Percentiles rank a stretch among this genome's conserved stretches.
phyloP scores from a whole-genome alignment of 2,329 filamentous ascomycete species.

The Penicillium sp. region DNA sequence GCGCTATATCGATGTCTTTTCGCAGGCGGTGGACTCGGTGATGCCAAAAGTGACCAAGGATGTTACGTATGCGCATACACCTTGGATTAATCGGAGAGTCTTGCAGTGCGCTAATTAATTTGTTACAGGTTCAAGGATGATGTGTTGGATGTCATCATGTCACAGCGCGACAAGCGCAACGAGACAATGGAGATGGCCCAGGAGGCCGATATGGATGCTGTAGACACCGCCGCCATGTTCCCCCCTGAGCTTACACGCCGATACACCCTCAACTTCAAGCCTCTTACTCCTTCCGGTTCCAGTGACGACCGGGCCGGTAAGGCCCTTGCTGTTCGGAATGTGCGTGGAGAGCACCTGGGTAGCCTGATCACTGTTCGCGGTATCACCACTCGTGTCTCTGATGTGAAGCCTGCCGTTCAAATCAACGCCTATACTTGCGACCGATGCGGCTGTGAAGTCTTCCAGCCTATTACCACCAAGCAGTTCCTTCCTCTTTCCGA shows the following conservation, averaged over 20 bases:
- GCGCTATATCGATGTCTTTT: constrained; percentile 92
- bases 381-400: constrained; percentile 92
- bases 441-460: constrained; percentile 93
- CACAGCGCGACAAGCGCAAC: constrained; percentile 84
- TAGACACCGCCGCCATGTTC: constrained; percentile 75
- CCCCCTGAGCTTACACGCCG: constrained; percentile 88
- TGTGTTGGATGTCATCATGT: constrained; percentile 95
- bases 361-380: constrained; percentile 91
- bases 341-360: constrained; percentile 90
- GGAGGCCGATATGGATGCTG: constrained; percentile 67
- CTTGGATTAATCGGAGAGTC: background rate
- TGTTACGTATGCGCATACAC: constrained; percentile 63
- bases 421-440: constrained; percentile 99
- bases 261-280: constrained; percentile 97
- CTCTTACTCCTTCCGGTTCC: constrained; percentile 72
- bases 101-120: constrained; percentile 27
- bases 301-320: constrained; percentile 63
- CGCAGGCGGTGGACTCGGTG: constrained; percentile 82
- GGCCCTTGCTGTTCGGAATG: constrained; percentile 86
- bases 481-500: constrained; percentile 85
- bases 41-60: constrained; percentile 80
- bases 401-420: constrained; percentile 96
- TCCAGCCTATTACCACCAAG: constrained; percentile 91
- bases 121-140: constrained; percentile 84
- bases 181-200: constrained; percentile 71